phyloP scores from a whole-genome alignment of 2,329 filamentous ascomycete species.

The Neopestalotiopsis sp. region DNA sequence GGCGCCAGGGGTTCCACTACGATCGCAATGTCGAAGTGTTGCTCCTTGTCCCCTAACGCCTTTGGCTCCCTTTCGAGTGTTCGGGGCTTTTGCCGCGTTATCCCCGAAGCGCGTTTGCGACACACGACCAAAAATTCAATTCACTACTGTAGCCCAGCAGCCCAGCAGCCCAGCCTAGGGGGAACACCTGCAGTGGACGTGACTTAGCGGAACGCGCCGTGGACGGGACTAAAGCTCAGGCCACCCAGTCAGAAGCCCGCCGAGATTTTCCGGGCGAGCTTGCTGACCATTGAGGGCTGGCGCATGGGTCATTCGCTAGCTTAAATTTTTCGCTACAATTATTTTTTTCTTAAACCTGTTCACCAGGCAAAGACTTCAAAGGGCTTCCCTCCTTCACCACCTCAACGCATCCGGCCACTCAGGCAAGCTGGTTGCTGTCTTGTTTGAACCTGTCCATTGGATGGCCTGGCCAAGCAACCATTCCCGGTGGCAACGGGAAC shows the following conservation, averaged over 20 bases:
- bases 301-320: not conserved
- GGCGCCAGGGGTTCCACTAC: not conserved
- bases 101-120: not conserved
- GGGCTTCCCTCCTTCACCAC: not conserved
- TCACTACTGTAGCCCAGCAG: not conserved
- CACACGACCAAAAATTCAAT: not conserved
- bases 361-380: not conserved
- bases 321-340: not conserved
- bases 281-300: slow-evolving; percentile 1
- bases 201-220: not conserved
- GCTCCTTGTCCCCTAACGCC: not conserved
- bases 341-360: not conserved
- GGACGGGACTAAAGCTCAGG: not conserved
- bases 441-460: slow-evolving; percentile 17
- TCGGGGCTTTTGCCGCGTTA: not conserved
- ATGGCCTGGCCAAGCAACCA: slow-evolving; percentile 28
- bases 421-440: slow-evolving; percentile 9
- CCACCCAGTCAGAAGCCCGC: not conserved
- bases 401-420: slow-evolving; percentile 8
- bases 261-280: slow-evolving; percentile 17
- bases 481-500: slow-evolving; percentile 27
- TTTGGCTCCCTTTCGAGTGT: not conserved
- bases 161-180: not conserved
- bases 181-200: not conserved
- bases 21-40: not conserved